These are phyloP conservation scores for Hypoxylon fuscum DNA, from an alignment of 495 filamentous ascomycete species.

Conservation along the genomic window DNA sequence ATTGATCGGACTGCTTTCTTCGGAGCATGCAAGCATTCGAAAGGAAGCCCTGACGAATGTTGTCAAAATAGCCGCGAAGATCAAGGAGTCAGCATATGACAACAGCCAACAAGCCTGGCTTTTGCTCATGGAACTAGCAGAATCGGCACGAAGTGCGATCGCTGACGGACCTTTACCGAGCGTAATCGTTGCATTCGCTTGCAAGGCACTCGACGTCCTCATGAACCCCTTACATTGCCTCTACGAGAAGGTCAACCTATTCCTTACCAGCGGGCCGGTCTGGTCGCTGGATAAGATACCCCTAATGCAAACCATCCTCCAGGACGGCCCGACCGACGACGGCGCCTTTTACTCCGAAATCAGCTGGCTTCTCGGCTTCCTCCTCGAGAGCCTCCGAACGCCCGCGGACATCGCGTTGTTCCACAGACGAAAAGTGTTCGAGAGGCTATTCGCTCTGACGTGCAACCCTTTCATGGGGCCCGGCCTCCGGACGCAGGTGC, in stretches of 20 bases:
- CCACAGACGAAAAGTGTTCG: conserved; percentile 79
- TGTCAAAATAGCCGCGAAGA: conserved; percentile 68
- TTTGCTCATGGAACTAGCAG: conserved; percentile 78
- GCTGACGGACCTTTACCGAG: conserved; percentile 71
- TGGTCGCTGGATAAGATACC: conserved; percentile 82
- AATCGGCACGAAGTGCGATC: conserved; percentile 69
- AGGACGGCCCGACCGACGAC: conserved; percentile 73
- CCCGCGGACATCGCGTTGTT: conserved; percentile 80
- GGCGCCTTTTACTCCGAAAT: conserved; percentile 79
- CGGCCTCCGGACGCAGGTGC: conserved; percentile 69
- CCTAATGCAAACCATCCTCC: conserved; percentile 75
- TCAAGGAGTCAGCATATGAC: conserved; percentile 74
- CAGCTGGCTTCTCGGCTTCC: conserved; percentile 80
- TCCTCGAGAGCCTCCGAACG: conserved; percentile 69
- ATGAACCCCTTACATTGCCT: conserved; percentile 81
- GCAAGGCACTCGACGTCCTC: conserved; percentile 71
- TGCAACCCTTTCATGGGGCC: conserved; percentile 69
- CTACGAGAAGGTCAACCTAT: conserved; percentile 86
- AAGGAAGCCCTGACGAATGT: conserved; percentile 77
- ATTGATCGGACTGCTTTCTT: conserved; percentile 78
- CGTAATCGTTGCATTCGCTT: conserved; percentile 76
- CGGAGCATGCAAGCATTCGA: conserved; percentile 74
- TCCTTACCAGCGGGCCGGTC: conserved; percentile 76
- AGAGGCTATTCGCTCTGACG: conserved; percentile 77
- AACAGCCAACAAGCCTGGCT: conserved; percentile 81